phyloP scores from a whole-genome alignment of 495 filamentous ascomycete species.

The Penicillium nucicola region DNA sequence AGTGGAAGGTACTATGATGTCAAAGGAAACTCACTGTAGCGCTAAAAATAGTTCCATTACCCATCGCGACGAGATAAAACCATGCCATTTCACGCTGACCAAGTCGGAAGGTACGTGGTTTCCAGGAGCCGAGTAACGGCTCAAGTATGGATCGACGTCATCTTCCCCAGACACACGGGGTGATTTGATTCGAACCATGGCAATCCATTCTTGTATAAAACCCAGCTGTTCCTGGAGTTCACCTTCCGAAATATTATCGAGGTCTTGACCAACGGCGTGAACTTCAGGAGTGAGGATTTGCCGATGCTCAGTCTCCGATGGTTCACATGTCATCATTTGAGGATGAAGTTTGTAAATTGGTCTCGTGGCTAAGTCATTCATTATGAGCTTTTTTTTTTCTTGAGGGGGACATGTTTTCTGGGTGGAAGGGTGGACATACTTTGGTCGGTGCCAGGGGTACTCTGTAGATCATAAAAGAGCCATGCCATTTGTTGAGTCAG shows the following conservation, averaged over 20 bases:
- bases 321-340: constrained; percentile 37
- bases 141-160: constrained; percentile 74
- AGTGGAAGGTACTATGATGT: neutral
- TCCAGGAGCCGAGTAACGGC: constrained; percentile 70
- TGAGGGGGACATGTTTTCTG: neutral
- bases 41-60: constrained; percentile 34
- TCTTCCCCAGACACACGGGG: constrained; percentile 67
- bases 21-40: constrained; percentile 34
- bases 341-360: constrained; percentile 56
- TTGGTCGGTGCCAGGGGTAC: constrained; percentile 18
- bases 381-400: constrained; percentile 2
- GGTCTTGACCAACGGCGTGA: constrained; percentile 16
- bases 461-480: constrained; percentile 70
- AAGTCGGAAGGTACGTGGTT: constrained; percentile 20
- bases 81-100: constrained; percentile 47
- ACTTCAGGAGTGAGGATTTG: constrained; percentile 49
- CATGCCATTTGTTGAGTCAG: constrained; percentile 69
- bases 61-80: constrained; percentile 42
- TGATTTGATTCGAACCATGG: constrained; percentile 66
- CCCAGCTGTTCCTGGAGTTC: constrained; percentile 59
- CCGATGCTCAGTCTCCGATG: constrained; percentile 24
- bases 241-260: constrained; percentile 31
- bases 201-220: constrained; percentile 80
- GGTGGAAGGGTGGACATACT: constrained; percentile 14
- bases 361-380: constrained; percentile 21